A percentile compares a stretch with the other conserved stretches of the same genome.
These are phyloP conservation scores for Tubosaeta sp. DNA, from an alignment of 768 basidiomycete genomes.

Conservation along the genomic window DNA sequence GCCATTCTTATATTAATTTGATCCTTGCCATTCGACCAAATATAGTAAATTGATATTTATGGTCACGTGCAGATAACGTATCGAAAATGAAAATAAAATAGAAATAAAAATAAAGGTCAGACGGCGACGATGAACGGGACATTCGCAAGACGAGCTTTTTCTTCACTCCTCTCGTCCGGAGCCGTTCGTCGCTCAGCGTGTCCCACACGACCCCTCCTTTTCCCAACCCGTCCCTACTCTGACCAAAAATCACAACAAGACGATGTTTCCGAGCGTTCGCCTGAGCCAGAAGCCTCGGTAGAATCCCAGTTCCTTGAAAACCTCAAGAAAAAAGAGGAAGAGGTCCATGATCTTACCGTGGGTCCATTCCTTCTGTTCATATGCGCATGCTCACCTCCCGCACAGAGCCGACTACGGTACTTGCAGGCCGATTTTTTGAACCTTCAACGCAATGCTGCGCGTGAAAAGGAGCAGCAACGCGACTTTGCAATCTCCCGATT, in stretches of 20 bases:
- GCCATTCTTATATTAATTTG: background rate
- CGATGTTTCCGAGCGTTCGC: constrained; percentile 8
- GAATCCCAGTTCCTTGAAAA: constrained; percentile 42
- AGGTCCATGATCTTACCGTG: constrained; percentile 82
- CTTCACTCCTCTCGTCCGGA: constrained; percentile 55
- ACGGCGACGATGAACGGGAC: constrained; percentile 45
- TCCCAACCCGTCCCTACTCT: constrained; percentile 51
- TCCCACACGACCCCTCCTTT: constrained; percentile 16
- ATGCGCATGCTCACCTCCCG: constrained; percentile 3
- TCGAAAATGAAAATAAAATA: constrained; percentile 1
- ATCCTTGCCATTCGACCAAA: background rate
- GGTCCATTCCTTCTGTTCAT: constrained; percentile 21
- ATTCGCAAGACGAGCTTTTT: constrained; percentile 49
- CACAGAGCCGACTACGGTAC: constrained; percentile 83
- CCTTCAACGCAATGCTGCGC: constrained; percentile 83
- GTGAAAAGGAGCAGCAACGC: constrained; percentile 88
- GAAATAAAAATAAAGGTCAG: background rate
- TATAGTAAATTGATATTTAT: background rate
- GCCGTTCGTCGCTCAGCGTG: constrained; percentile 35
- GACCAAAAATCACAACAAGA: constrained; percentile 40
- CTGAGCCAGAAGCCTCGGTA: constrained; percentile 27
- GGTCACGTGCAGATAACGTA: constrained; percentile 20
- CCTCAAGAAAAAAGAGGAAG: constrained; percentile 76
- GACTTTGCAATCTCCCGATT: constrained; percentile 93
- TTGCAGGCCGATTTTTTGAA: constrained; percentile 95